phyloP scores from a whole-genome alignment of 345 rosid genomes.

The Erodium maritimum region DNA sequence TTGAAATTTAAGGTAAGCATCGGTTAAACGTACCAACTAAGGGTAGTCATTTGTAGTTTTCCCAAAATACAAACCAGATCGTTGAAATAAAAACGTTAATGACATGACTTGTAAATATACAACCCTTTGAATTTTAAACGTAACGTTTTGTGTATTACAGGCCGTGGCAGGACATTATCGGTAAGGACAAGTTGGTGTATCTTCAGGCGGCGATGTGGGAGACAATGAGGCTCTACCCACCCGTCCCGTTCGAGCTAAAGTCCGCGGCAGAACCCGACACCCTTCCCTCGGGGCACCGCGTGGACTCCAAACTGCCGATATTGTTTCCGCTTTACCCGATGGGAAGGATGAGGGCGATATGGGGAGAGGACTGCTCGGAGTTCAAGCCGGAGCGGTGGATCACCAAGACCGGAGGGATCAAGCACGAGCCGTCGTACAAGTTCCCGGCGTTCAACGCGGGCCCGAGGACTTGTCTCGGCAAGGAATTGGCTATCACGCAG shows the following conservation, averaged over 20 bases:
- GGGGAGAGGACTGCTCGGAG: slow-evolving; percentile 92
- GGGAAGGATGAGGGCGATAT: slow-evolving; percentile 74
- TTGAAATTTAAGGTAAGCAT: too few relatives aligned
- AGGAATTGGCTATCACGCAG: slow-evolving; percentile 72
- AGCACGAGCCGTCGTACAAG: slow-evolving; percentile 61
- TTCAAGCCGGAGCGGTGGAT: slow-evolving; percentile 84
- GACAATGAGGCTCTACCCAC: slow-evolving; percentile 77
- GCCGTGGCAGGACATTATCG: too few relatives aligned
- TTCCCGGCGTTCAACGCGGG: slow-evolving; percentile 95
- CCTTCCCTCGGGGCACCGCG: slow-evolving; percentile 78
- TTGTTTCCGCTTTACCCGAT: slow-evolving; percentile 76
- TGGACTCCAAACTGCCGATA: slow-evolving; percentile 79
- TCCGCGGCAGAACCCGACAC: slow-evolving; percentile 64
- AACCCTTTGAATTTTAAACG: too few relatives aligned
- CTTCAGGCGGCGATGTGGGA: slow-evolving; percentile 33
- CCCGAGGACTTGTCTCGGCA: slow-evolving; percentile 83
- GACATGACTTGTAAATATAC: too few relatives aligned
- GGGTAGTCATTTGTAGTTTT: too few relatives aligned
- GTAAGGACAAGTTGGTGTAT: slow-evolving; percentile 11
- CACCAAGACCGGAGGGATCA: slow-evolving; percentile 38
- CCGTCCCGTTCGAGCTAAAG: slow-evolving; percentile 91
- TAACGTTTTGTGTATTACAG: too few relatives aligned
- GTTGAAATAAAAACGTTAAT: too few relatives aligned
- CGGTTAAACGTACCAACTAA: too few relatives aligned
- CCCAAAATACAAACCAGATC: too few relatives aligned